Conservation (phyloP, 345 rosid genomes). For the Euclidium syriacum region DNA sequence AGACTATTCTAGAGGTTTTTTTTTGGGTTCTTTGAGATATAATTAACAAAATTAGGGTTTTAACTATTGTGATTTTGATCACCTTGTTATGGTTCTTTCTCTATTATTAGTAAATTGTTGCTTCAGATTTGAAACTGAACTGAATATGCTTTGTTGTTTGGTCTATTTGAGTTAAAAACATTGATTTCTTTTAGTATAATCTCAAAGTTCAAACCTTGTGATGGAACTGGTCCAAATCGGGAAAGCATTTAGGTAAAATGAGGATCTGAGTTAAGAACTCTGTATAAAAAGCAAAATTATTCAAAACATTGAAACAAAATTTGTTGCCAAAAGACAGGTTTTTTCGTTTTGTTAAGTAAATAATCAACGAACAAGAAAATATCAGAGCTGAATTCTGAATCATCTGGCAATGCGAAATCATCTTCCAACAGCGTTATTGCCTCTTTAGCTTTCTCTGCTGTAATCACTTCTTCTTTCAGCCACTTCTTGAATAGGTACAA, state of each 20-base stretch:
- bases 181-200: no score
- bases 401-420: conserved; percentile 27
- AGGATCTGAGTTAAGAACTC: not conserved
- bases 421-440: conserved; percentile 28
- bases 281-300: not conserved
- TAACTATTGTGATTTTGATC: not conserved
- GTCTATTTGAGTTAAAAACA: not conserved
- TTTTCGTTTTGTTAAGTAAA: not conserved
- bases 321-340: not conserved
- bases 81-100: not conserved
- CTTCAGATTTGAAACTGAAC: not conserved
- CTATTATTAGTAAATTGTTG: not conserved
- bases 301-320: not conserved
- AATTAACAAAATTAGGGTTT: not conserved
- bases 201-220: no score
- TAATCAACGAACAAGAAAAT: conserved; percentile 34
- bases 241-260: not conserved
- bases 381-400: conserved; percentile 35
- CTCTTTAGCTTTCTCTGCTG: conserved; percentile 1
- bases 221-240: not conserved
- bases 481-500: conserved; percentile 35
- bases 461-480: conserved; percentile 14
- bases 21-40: no score
- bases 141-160: not conserved
- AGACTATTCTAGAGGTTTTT: not conserved